Percentiles rank a stretch among this genome's conserved stretches.
phyloP scores from a whole-genome alignment of 352 stramenopile genomes.

The Phytopythium kandeliae region DNA sequence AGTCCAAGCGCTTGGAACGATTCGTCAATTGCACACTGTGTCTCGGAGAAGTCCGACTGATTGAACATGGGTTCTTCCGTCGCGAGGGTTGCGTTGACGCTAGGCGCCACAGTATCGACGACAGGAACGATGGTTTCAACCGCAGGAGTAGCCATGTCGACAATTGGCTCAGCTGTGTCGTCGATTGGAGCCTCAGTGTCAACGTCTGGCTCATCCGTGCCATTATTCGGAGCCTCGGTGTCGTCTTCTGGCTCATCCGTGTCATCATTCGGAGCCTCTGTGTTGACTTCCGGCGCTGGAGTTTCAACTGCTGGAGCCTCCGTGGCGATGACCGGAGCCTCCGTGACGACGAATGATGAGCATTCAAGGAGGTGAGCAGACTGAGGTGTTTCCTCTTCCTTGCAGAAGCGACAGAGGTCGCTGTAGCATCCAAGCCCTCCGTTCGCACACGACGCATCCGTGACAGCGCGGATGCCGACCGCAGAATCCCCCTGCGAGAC shows the following conservation, averaged over 20 bases:
- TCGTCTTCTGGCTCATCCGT: neutral
- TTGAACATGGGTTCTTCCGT: constrained; percentile 1
- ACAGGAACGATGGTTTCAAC: neutral
- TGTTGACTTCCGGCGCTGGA: neutral
- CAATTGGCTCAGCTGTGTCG: neutral
- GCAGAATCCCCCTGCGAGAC: constrained; percentile 18
- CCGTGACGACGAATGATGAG: neutral
- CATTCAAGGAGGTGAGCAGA: constrained; percentile 19
- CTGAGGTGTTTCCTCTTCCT: constrained; percentile 16
- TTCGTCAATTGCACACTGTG: neutral
- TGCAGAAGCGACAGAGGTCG: constrained; percentile 37
- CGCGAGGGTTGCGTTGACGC: neutral
- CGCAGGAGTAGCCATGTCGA: no score
- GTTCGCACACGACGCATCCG: constrained; percentile 19
- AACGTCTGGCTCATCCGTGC: neutral
- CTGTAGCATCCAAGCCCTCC: constrained; percentile 36
- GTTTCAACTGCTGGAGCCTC: neutral
- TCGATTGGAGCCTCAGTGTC: neutral
- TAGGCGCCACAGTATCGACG: neutral
- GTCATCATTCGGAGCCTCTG: neutral
- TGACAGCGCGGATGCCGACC: constrained; percentile 25
- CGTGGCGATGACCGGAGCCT: neutral
- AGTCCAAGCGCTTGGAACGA: constrained; percentile 11
- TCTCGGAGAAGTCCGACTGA: neutral
- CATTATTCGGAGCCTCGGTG: neutral